These are phyloP conservation scores for Ogataea pini DNA, from an alignment of 805 yeast genomes.

Conservation along the genomic window DNA sequence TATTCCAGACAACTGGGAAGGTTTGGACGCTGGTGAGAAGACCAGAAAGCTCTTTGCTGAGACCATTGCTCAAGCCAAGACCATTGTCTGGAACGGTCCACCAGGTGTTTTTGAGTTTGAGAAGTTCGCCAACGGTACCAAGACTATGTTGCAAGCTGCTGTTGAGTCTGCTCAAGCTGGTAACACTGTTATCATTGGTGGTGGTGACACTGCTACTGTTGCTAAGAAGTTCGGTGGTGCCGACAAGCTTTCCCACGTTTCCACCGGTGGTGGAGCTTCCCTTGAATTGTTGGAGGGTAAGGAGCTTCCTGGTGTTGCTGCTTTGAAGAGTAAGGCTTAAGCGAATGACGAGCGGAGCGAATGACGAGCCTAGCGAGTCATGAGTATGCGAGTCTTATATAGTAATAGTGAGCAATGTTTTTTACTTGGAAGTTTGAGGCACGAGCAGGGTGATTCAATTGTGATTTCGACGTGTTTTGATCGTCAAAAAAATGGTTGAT, in stretches of 20 bases:
- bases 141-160: slow-evolving; percentile 83
- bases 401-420: too few relatives aligned
- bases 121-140: slow-evolving; percentile 88
- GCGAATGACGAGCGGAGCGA: background rate
- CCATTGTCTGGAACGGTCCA: slow-evolving; percentile 99
- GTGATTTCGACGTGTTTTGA: too few relatives aligned
- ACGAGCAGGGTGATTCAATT: too few relatives aligned
- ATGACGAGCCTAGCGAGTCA: background rate
- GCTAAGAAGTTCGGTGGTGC: slow-evolving; percentile 98
- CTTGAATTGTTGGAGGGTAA: slow-evolving; percentile 98
- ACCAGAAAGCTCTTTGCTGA: slow-evolving; percentile 75
- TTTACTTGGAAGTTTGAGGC: too few relatives aligned
- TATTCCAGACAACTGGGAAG: slow-evolving; percentile 94
- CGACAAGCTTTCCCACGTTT: slow-evolving; percentile 95
- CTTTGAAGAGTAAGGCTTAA: slow-evolving; percentile 21
- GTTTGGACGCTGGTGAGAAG: slow-evolving; percentile 94
- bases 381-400: too few relatives aligned
- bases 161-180: slow-evolving; percentile 85
- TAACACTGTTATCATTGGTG: slow-evolving; percentile 95
- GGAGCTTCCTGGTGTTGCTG: slow-evolving; percentile 92
- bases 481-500: too few relatives aligned
- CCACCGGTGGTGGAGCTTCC: slow-evolving; percentile 99
- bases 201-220: slow-evolving; percentile 99
- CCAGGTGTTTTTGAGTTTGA: slow-evolving; percentile 99
- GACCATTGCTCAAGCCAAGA: slow-evolving; percentile 90